Evolutionary conservation across 192 early-diverging fungal genomes (phyloP).

Genomic region (Coemansia sp.): DNA sequence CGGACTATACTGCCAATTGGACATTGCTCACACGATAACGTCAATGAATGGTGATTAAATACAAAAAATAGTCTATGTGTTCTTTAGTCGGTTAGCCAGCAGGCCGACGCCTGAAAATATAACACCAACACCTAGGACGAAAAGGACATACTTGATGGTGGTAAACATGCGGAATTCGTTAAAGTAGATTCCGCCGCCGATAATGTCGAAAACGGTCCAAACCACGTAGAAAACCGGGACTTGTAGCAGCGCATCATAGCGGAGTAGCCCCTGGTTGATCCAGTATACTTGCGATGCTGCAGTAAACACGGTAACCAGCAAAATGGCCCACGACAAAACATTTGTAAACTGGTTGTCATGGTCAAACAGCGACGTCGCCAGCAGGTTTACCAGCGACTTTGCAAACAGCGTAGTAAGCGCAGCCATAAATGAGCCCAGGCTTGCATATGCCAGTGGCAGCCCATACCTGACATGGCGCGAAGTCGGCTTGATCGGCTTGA

Average conservation of each 20-base stretch:
- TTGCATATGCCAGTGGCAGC: slow-evolving; percentile 71
- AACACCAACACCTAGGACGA: slow-evolving; percentile 63
- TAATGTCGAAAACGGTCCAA: slow-evolving; percentile 80
- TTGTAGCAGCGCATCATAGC: slow-evolving; percentile 80
- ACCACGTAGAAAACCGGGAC: slow-evolving; percentile 80
- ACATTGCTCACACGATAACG: neutral
- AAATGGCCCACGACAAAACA: slow-evolving; percentile 64
- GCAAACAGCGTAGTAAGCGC: slow-evolving; percentile 77
- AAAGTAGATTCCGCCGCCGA: slow-evolving; percentile 81
- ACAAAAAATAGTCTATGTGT: slow-evolving; percentile 4
- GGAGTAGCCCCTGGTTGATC: slow-evolving; percentile 78
- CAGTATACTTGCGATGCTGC: slow-evolving; percentile 79
- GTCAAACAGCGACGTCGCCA: slow-evolving; percentile 62
- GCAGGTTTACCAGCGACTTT: slow-evolving; percentile 74
- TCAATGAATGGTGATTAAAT: neutral
- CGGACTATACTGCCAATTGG: neutral
- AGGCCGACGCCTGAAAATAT: slow-evolving; percentile 75
- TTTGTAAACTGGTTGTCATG: slow-evolving; percentile 73
- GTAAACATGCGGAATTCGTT: slow-evolving; percentile 69
- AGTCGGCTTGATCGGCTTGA: slow-evolving; percentile 31
- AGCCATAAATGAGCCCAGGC: slow-evolving; percentile 74
- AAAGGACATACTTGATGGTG: slow-evolving; percentile 61
- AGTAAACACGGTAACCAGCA: slow-evolving; percentile 69
- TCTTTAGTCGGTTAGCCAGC: slow-evolving; percentile 60
- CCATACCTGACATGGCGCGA: slow-evolving; percentile 54